Conservation (phyloP, 129 eudicot species). For the Apium graveolens region DNA sequence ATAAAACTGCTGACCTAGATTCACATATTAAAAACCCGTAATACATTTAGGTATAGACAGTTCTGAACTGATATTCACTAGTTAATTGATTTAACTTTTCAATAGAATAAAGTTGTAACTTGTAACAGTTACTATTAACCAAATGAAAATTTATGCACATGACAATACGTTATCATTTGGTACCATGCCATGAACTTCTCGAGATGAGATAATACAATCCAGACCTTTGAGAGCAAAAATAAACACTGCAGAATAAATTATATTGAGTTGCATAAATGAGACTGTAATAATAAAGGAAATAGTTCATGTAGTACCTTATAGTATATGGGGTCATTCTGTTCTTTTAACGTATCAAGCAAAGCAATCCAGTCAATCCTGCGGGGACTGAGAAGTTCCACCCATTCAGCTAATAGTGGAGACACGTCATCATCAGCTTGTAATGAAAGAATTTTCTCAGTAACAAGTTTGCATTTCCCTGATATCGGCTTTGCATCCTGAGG, state of each 20-base stretch:
- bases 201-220: not conserved
- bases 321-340: slow-evolving; percentile 31
- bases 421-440: slow-evolving; percentile 53
- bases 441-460: slow-evolving; percentile 57
- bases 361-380: slow-evolving; percentile 68
- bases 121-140: not conserved
- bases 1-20: not conserved
- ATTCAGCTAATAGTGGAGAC: slow-evolving; percentile 53
- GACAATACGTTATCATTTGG: not conserved
- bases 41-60: not conserved
- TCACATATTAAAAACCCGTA: not conserved
- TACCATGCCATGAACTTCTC: not conserved
- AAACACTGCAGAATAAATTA: not conserved
- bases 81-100: no score
- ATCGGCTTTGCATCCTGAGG: slow-evolving; percentile 73
- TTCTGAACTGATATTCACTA: not conserved
- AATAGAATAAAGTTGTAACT: not conserved
- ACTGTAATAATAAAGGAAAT: not conserved
- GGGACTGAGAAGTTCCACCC: slow-evolving; percentile 74
- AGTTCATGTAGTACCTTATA: slow-evolving; percentile 45
- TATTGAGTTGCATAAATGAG: not conserved
- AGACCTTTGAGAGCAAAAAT: not conserved
- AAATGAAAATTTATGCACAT: not conserved
- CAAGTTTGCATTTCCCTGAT: slow-evolving; percentile 62
- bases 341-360: slow-evolving; percentile 59